phyloP scores from a whole-genome alignment of 495 filamentous ascomycete genomes.

The Aspergillus coremiiformis region DNA sequence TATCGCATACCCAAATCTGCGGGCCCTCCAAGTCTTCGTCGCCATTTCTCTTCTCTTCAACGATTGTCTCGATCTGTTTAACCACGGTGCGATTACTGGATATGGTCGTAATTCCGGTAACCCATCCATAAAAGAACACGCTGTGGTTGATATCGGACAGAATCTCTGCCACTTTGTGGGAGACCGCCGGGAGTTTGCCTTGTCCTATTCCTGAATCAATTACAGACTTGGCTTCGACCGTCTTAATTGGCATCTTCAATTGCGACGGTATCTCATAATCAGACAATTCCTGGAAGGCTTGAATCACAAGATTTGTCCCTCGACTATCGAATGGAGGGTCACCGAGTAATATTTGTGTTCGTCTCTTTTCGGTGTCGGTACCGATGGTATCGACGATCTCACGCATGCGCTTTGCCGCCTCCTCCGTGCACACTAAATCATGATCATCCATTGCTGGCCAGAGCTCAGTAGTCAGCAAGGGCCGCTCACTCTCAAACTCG shows the following conservation, averaged over 20 bases:
- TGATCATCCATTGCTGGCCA: constrained; percentile 53
- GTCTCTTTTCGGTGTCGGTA: constrained; percentile 51
- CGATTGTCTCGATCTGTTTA: constrained; percentile 51
- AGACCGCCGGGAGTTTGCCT: constrained; percentile 31
- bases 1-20: constrained; percentile 53
- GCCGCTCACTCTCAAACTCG: constrained; percentile 52
- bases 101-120: constrained; percentile 50
- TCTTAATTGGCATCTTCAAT: constrained; percentile 45
- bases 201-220: constrained; percentile 23
- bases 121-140: constrained; percentile 66
- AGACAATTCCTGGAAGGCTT: constrained; percentile 41
- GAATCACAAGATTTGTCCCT: constrained; percentile 24
- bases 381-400: constrained; percentile 63
- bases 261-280: constrained; percentile 42
- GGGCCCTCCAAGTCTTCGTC: constrained; percentile 45
- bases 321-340: constrained; percentile 18
- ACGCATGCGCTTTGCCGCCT: constrained; percentile 55
- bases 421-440: constrained; percentile 53
- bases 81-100: constrained; percentile 59
- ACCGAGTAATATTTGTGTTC: constrained; percentile 50
- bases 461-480: constrained; percentile 51
- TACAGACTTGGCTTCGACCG: constrained; percentile 32
- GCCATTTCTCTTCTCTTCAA: constrained; percentile 34
- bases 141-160: constrained; percentile 57
- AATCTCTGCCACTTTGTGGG: constrained; percentile 32